phyloP scores from a whole-genome alignment of 164 flowering plant genomes.

The Aristolochia fimbriata region DNA sequence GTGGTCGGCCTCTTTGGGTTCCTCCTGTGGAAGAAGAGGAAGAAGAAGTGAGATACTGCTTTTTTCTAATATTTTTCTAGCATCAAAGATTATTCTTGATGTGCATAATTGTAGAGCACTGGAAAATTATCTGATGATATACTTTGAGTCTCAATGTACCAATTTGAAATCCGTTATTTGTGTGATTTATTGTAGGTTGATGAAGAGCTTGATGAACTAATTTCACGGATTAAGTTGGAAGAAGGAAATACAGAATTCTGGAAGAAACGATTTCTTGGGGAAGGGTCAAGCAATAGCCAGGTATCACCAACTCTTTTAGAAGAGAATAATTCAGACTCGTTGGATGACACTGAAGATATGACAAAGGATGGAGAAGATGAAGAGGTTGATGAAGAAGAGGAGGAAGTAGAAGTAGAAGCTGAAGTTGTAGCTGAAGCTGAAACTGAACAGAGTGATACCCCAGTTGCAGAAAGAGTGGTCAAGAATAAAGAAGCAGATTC shows the following conservation, averaged over 20 bases:
- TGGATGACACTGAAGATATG: constrained; percentile 49
- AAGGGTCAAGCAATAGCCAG: constrained; percentile 35
- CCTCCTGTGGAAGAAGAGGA: constrained; percentile 95
- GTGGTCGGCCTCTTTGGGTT: constrained; percentile 98
- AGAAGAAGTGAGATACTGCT: constrained; percentile 50
- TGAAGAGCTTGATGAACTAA: constrained; percentile 79
- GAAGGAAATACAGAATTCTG: constrained; percentile 96
- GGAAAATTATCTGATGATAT: background rate
- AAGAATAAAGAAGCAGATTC: constrained; percentile 64
- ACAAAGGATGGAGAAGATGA: constrained; percentile 51
- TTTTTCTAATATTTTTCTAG: background rate
- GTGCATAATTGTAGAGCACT: background rate
- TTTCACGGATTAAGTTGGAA: constrained; percentile 72
- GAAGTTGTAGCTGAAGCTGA: constrained; percentile 20
- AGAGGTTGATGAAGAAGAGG: constrained; percentile 20
- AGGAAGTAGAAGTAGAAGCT: constrained; percentile 20
- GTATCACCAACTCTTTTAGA: constrained; percentile 21
- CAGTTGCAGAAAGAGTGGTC: constrained; percentile 41
- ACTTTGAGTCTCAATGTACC: no score
- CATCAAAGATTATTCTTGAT: background rate
- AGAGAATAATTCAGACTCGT: constrained; percentile 27
- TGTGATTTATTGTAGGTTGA: constrained; percentile 47
- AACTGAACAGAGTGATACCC: constrained; percentile 41
- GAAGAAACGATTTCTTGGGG: constrained; percentile 96
- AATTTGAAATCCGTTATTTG: background rate